These are phyloP conservation scores for Solanum chacoense DNA, from an alignment of 305 asterid genomes.

Conservation along the genomic window DNA sequence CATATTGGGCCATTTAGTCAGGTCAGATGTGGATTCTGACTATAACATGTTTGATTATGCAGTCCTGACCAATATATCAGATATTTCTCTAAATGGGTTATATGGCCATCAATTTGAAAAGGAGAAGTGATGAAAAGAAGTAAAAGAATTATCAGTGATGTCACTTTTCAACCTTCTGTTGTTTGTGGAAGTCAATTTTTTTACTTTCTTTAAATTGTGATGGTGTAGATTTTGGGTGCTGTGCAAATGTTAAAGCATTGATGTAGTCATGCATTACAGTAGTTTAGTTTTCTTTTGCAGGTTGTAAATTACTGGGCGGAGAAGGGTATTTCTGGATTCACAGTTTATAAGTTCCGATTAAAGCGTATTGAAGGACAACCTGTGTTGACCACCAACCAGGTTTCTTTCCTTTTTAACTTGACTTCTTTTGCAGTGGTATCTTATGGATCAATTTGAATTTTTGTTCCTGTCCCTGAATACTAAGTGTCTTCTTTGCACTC, in stretches of 20 bases:
- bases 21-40: background rate
- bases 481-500: background rate
- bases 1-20: background rate
- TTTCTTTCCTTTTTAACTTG: constrained; percentile 1
- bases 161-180: background rate
- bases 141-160: background rate
- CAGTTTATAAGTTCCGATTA: constrained; percentile 58
- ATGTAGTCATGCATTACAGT: background rate
- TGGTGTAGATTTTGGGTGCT: background rate
- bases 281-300: constrained; percentile 24
- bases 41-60: background rate
- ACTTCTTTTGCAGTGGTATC: background rate
- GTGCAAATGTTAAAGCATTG: background rate
- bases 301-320: constrained; percentile 72
- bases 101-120: background rate
- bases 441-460: background rate
- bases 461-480: background rate
- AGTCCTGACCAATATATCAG: background rate
- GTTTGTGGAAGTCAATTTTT: background rate
- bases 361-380: constrained; percentile 73
- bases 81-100: background rate
- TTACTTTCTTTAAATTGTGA: background rate
- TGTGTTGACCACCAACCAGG: constrained; percentile 73
- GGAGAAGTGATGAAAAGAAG: background rate
- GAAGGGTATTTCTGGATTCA: constrained; percentile 73